Evolutionary conservation across 1,284 basidiomycete genomes (phyloP), one percentile per base, ranked within the genome.

Genomic region (Marasmius tenuissimus): DNA sequence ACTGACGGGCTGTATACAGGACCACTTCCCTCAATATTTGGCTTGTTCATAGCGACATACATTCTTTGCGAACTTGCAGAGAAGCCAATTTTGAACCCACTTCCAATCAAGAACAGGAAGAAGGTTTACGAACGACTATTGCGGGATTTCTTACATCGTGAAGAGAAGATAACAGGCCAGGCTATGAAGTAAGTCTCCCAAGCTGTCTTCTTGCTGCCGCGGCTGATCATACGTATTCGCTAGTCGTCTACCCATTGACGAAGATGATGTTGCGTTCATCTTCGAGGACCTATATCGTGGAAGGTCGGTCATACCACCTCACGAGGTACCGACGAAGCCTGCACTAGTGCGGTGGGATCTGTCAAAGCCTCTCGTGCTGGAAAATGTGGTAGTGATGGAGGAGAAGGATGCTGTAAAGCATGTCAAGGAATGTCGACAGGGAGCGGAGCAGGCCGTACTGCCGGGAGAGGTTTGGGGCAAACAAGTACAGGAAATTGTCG

Each of bases 201-300:
- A 18, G 6, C 4, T 18, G 27, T 18, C 51, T 50, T 42, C 14
- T 33, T 59, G 38, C 9, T 48, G 1, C 35, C 35, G 14, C 27
- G 16, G n/a, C 9, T 59, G 18, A 50, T 38, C 18, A 47, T 2
- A 57, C 56, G 9, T 27, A 45, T 51, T 38, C 22, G 33, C 16
- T 66, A 94, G 92, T 68, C 86, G 85, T 68, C 78, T 95, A 22
- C 85, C 92, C 0, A 82, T 97, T 50, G 87, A 90, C 65, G 88
- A 91, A 67, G 89, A 93, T 56, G 95, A 97, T 66, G 84, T 94
- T 40, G 85, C 84, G 0, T 82, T 94, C 50, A 75, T 97, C 58
- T 94, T 94, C 69, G 96, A 98, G 70, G 96, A 98, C 70, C 73
- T 97, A 14, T 81, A 93, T 72, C 84, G 90, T 33, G 93, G 93